A percentile compares a stretch with the other conserved stretches of the same genome.
Conservation (phyloP, 495 filamentous ascomycete species). For the Podospora anserina region DNA sequence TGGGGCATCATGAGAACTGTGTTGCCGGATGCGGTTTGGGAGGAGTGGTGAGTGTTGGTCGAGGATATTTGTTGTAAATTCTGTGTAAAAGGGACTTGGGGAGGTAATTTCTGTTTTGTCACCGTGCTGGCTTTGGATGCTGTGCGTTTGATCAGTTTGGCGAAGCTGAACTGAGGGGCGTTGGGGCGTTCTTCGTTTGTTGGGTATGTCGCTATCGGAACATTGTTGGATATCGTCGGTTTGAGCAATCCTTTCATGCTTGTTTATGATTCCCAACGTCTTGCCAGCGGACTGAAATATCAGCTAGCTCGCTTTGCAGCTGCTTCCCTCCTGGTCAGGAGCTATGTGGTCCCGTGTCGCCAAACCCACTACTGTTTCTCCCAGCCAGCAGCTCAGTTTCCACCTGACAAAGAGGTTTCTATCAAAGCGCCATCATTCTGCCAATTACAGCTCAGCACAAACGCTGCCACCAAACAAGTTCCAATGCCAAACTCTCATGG, state of each 20-base stretch:
- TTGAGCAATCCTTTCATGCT: not conserved
- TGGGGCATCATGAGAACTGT: conserved; percentile 90
- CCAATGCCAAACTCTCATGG: no score
- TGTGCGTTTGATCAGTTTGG: not conserved
- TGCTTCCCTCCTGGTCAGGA: not conserved
- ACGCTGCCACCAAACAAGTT: no score
- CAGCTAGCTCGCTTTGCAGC: not conserved
- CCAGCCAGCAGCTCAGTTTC: no score
- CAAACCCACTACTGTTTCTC: not conserved
- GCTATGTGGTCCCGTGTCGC: not conserved
- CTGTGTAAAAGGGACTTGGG: not conserved
- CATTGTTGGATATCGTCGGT: not conserved
- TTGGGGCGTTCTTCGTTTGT: not conserved
- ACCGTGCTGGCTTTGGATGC: not conserved
- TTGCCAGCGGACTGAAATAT: not conserved
- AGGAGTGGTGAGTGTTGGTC: conserved; percentile 64
- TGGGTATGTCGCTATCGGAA: not conserved
- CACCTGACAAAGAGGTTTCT: no score
- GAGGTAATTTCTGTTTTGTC: not conserved
- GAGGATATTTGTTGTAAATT: not conserved
- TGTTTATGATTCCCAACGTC: not conserved
- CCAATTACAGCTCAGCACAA: no score
- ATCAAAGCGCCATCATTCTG: no score
- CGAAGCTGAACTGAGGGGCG: not conserved
- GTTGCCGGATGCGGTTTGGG: conserved; percentile 75